These are phyloP conservation scores for Alternaria tenuissima DNA, from an alignment of 2,329 filamentous ascomycete species.

Conservation along the genomic window DNA sequence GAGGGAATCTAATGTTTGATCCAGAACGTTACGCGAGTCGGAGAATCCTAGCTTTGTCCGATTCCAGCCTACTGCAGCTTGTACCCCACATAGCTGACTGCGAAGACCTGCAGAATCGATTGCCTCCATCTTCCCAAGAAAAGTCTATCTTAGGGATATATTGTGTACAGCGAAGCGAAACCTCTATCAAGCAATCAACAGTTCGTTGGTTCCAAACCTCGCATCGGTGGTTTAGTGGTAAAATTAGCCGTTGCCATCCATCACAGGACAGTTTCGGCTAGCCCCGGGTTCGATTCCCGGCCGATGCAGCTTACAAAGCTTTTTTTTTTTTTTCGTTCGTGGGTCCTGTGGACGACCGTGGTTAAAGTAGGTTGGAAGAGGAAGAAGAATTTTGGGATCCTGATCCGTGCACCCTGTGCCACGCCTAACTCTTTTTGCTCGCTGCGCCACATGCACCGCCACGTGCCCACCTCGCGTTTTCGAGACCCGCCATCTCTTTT, in stretches of 20 bases:
- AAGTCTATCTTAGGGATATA: neutral
- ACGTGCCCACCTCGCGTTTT: slow-evolving; percentile 26
- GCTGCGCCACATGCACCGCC: slow-evolving; percentile 24
- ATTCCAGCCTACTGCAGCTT: too few species aligned
- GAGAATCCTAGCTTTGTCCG: neutral
- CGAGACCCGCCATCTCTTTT: slow-evolving; percentile 30
- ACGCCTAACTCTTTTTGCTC: neutral
- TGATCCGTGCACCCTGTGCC: neutral
- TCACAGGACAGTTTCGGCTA: slow-evolving; percentile 24
- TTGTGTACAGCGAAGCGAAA: too few species aligned
- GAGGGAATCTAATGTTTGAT: neutral
- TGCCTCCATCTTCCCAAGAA: too few species aligned
- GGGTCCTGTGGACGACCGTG: neutral
- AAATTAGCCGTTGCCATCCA: slow-evolving; percentile 38
- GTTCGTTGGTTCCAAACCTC: neutral
- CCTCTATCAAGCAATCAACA: neutral
- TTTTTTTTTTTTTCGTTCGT: neutral
- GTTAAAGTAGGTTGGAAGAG: neutral
- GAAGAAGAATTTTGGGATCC: neutral
- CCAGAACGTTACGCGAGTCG: neutral
- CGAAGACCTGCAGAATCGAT: neutral
- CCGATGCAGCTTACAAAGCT: slow-evolving; percentile 18
- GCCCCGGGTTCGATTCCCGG: slow-evolving; percentile 39
- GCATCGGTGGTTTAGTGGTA: slow-evolving; percentile 41
- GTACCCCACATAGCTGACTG: neutral